phyloP scores from a whole-genome alignment of 768 basidiomycete genomes.

The Obba rivulosa region DNA sequence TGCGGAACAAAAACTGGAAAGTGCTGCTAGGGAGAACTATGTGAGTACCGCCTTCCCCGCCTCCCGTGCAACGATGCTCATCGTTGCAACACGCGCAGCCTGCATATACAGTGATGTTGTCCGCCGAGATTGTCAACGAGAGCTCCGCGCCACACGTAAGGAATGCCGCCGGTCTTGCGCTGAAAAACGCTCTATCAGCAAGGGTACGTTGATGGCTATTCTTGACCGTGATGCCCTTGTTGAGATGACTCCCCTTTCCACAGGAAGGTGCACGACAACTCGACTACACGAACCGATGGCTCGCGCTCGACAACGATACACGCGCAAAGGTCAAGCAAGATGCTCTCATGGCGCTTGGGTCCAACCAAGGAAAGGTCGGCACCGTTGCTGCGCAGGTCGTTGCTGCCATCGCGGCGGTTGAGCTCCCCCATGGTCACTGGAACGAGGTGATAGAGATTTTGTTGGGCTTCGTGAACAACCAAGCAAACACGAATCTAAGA shows the following conservation, averaged over 20 bases:
- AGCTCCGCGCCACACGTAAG: conserved; percentile 64
- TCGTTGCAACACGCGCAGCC: conserved; percentile 49
- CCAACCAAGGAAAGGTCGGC: conserved; percentile 66
- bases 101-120: conserved; percentile 89
- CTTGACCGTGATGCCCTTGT: conserved; percentile 10
- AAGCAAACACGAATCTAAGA: conserved; percentile 62
- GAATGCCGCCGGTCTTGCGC: conserved; percentile 92
- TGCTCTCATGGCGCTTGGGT: conserved; percentile 77
- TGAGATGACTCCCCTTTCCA: conserved; percentile 15
- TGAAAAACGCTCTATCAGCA: conserved; percentile 93
- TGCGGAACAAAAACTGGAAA: conserved; percentile 88
- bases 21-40: conserved; percentile 82
- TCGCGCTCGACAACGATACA: conserved; percentile 60
- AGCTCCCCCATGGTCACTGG: conserved; percentile 88
- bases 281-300: conserved; percentile 78
- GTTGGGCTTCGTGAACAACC: conserved; percentile 80
- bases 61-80: conserved; percentile 4
- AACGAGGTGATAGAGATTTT: conserved; percentile 83
- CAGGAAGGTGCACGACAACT: conserved; percentile 74
- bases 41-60: conserved; percentile 44
- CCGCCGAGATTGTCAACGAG: conserved; percentile 79
- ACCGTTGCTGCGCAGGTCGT: conserved; percentile 90
- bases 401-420: conserved; percentile 89
- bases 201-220: conserved; percentile 51
- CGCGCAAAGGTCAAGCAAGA: conserved; percentile 85